These are phyloP conservation scores for Lactarius quietus DNA, from an alignment of 768 basidiomycete genomes.

Conservation along the genomic window DNA sequence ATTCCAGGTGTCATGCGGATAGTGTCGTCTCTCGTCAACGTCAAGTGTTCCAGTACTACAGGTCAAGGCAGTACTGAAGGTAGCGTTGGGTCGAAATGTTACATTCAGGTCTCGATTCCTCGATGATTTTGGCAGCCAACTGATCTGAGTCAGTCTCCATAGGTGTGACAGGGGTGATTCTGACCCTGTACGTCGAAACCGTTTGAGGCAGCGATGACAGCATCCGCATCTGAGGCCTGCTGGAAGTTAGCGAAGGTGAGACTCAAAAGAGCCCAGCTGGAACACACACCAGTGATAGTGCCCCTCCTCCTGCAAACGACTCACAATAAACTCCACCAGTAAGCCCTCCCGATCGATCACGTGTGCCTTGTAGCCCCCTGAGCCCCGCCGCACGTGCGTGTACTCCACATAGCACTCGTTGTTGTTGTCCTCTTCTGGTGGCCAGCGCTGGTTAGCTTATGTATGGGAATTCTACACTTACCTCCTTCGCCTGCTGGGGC, in stretches of 20 bases:
- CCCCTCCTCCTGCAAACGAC: slow-evolving; percentile 51
- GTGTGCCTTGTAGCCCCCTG: slow-evolving; percentile 73
- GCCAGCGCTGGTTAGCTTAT: too few species aligned
- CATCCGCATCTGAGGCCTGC: slow-evolving; percentile 85
- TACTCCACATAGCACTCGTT: too few species aligned
- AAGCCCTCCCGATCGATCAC: slow-evolving; percentile 60
- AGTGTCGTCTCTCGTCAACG: too few species aligned
- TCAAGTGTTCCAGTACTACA: too few species aligned
- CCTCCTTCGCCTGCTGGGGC: too few species aligned
- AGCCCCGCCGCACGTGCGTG: slow-evolving; percentile 91
- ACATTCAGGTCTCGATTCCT: slow-evolving; percentile 7
- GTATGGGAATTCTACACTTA: too few species aligned
- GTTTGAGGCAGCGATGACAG: slow-evolving; percentile 92
- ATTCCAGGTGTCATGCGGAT: too few species aligned
- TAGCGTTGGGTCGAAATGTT: too few species aligned
- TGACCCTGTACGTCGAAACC: slow-evolving; percentile 96
- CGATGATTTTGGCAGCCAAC: background rate
- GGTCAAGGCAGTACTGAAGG: too few species aligned
- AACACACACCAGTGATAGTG: slow-evolving; percentile 69
- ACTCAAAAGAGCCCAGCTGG: slow-evolving; percentile 85
- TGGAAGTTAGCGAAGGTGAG: slow-evolving; percentile 98
- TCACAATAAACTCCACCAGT: slow-evolving; percentile 53
- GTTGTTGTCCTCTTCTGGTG: too few species aligned
- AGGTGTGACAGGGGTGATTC: too few species aligned
- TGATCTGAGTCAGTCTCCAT: too few species aligned